These are phyloP conservation scores for Macrophomina pseudophaseolina DNA, from an alignment of 2,329 filamentous ascomycete species.

Conservation along the genomic window DNA sequence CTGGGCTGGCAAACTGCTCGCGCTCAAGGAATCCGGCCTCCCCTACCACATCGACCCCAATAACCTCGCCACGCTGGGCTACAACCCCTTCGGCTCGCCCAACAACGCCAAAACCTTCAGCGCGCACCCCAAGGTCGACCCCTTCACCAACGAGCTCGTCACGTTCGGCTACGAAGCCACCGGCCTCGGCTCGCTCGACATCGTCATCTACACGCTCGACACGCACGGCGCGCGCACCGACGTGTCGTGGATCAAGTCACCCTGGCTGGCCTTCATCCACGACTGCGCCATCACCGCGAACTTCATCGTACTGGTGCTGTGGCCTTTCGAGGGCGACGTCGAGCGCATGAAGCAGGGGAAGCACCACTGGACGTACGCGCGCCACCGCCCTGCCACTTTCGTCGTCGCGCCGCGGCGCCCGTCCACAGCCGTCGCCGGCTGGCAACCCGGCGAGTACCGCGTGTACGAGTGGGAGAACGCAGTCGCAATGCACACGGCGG, in stretches of 20 bases:
- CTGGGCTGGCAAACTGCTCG: slow-evolving; percentile 21
- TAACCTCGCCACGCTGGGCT: slow-evolving; percentile 39
- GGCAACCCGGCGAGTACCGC: slow-evolving; percentile 26
- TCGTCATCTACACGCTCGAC: slow-evolving; percentile 40
- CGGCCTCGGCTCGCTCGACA: slow-evolving; percentile 33
- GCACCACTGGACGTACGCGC: slow-evolving; percentile 39
- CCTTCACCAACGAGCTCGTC: slow-evolving; percentile 40
- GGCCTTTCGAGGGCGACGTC: slow-evolving; percentile 36
- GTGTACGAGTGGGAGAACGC: slow-evolving; percentile 31
- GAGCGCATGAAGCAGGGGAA: slow-evolving; percentile 37
- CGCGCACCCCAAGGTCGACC: slow-evolving; percentile 45
- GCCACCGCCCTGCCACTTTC: slow-evolving; percentile 32
- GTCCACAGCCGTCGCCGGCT: slow-evolving; percentile 14
- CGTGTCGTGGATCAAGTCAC: slow-evolving; percentile 36
- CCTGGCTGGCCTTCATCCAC: slow-evolving; percentile 37
- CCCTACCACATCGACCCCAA: slow-evolving; percentile 40
- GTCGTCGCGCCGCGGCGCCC: slow-evolving; percentile 33
- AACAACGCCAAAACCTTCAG: slow-evolving; percentile 38
- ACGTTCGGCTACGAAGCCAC: slow-evolving; percentile 42
- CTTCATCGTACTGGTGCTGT: slow-evolving; percentile 37
- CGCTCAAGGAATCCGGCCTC: slow-evolving; percentile 26
- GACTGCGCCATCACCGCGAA: slow-evolving; percentile 38
- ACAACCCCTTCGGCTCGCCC: slow-evolving; percentile 34
- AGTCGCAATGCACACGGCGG: slow-evolving; percentile 45
- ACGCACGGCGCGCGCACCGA: slow-evolving; percentile 33